Base-by-base conservation (phyloP, 768 basidiomycete species). In the Tulasnella sp. region DNA sequence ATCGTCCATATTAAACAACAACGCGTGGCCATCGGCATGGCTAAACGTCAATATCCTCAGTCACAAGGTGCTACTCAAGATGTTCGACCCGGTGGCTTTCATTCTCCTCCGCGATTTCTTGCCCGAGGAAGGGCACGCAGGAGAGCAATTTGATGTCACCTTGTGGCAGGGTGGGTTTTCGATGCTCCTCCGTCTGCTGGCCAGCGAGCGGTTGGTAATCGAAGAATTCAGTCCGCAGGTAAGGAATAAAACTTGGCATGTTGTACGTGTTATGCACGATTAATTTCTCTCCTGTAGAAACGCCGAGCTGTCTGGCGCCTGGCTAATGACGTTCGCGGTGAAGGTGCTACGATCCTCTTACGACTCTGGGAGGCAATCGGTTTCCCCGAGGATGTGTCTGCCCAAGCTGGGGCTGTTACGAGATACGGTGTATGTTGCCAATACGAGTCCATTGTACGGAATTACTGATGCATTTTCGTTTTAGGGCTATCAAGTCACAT, bases 201-300 rank as follows among this genome's bases (percentile, higher is more conserved):
- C 90, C 3, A 95, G 91, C 3, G 88, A 94, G 49, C 90, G 93
- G 60, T 78, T 97, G 17, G 83, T 90, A 15, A 92, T 97, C 50
- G 95, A 98, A 70, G 91, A 97, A 63, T 93, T 94, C 63, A 90
- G 84, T 67, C 89, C 93, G 1, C 95, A 95, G 80, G 90, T 87
- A 61, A 43, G 65, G 58, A 15, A 38, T 73, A 63, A 45, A 24
- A 21, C 52, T 51, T 34, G n/a, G 27, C 34, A 38, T 60, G 58
- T 61, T 26, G n/a, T 49, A 30, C 32, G 19, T 58, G 58, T 61
- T 26, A 38, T 34, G 15, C 38, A 34, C 61, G 27, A 47, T 54
- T 54, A 11, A 48, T 42, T 49, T 44, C 17, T 11, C 11, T 38
- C 51, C 15, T 50, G 2, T 60, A 96, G 89, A 91, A 91, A 83